Percentiles rank a stretch among this genome's conserved stretches.
Evolutionary conservation across 2,329 filamentous ascomycete species (phyloP).

Genomic region (Thermothelomyces thermophilus): DNA sequence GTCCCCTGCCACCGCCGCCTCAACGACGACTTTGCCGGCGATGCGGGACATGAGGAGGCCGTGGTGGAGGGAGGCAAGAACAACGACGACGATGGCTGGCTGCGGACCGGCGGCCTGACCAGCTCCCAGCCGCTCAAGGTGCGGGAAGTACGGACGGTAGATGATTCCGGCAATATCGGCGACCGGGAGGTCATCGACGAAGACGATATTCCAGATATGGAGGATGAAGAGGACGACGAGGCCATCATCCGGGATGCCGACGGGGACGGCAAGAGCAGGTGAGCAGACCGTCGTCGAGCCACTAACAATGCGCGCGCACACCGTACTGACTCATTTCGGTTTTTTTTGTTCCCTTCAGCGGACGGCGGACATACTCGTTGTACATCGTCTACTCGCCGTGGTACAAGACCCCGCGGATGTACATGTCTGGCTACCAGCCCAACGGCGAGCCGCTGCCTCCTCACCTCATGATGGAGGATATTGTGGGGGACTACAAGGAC

Average conservation of each 20-base stretch:
- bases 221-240: slow-evolving; percentile 94
- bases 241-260: slow-evolving; percentile 81
- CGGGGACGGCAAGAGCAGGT: slow-evolving; percentile 42
- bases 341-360: slow-evolving; percentile 46
- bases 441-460: slow-evolving; percentile 52
- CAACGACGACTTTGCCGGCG: slow-evolving; percentile 87
- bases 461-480: slow-evolving; percentile 35
- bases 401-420: slow-evolving; percentile 92
- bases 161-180: slow-evolving; percentile 80
- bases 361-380: slow-evolving; percentile 87
- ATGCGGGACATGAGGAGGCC: slow-evolving; percentile 78
- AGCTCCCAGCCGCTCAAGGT: slow-evolving; percentile 70
- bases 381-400: slow-evolving; percentile 98
- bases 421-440: slow-evolving; percentile 82
- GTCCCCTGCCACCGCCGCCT: slow-evolving; percentile 89
- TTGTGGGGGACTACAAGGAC: slow-evolving; percentile 37
- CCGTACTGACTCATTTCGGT: slow-evolving; percentile 6
- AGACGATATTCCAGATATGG: slow-evolving; percentile 94
- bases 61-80: slow-evolving; percentile 52
- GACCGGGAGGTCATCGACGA: slow-evolving; percentile 64
- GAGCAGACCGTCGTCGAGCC: slow-evolving; percentile 15
- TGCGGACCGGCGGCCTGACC: slow-evolving; percentile 75
- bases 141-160: slow-evolving; percentile 77
- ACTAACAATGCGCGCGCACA: too few species aligned
- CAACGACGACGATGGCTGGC: slow-evolving; percentile 77